Evolutionary conservation across 2,329 filamentous ascomycete species (phyloP), one percentile per base, ranked within the genome.

Genomic region (Sordariomycetes sp.): DNA sequence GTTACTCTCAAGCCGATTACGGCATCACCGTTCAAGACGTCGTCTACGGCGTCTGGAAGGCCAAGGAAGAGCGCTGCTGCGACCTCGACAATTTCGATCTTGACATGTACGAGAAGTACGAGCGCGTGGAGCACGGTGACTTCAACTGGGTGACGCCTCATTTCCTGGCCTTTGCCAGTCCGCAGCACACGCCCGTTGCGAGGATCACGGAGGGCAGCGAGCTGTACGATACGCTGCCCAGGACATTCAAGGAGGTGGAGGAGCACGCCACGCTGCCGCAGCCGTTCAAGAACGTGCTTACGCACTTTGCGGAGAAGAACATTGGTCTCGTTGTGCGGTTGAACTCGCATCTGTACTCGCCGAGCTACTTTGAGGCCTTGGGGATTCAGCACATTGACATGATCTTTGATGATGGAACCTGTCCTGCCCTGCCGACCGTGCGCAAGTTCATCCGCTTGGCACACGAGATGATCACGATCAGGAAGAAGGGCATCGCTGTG

Each of bases 361-460:
- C 92, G 1, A 88, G 87, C n/a, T 95, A 90, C 65, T 98, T 98
- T 58, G 92, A 90, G 43, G 86, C 88, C 4, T 70, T 98, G 34
- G 90, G 90, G 20, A 96, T 98, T 51, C 81, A 87, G 49, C 92
- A 98, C 55, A 70, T 96, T 26, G 92, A 98, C 63, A 98, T 98
- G 92, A 96, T 98, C 51, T 98, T 98, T 53, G 92, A 96, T 51
- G 92, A 98, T 49, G 92, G 92, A 43, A 98, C 92, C 4, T 98
- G 92, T 57, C 92, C 92, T 16, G 79, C 86, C 3, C 67, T 98
- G 34, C 76, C 76, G 14, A 80, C 88, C n/a, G 92, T 98, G 19
- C 79, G 86, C 46, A 88, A 88, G 54, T 98, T 98, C 56, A 90
- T 98, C 58, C 86, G 86, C 46, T 71, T 98, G 39, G 88, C 92